A percentile compares a stretch with the other conserved stretches of the same genome.
These are phyloP conservation scores for Micromonas commoda DNA, from an alignment of 139 green algal species.

Conservation along the genomic window DNA sequence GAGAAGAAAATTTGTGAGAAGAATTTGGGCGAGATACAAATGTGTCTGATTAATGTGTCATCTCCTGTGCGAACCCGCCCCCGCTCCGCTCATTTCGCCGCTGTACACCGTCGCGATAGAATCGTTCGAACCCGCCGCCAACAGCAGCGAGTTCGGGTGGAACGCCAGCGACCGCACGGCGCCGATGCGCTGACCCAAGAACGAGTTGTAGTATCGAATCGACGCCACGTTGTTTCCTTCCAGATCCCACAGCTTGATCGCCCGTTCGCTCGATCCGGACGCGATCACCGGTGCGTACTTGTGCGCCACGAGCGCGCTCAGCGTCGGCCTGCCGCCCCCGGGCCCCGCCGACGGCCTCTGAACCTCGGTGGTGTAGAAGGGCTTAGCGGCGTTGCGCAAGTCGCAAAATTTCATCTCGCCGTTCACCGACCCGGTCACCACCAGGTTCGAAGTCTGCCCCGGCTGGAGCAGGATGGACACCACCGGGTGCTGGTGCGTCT, in stretches of 20 bases:
- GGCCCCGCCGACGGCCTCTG: background rate
- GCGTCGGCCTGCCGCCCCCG: constrained; percentile 5
- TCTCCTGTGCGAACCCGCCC: too few species aligned
- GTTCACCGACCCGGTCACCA: constrained; percentile 46
- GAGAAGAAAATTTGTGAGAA: background rate
- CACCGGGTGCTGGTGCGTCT: constrained; percentile 15
- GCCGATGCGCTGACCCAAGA: constrained; percentile 55
- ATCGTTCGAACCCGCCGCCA: constrained; percentile 59
- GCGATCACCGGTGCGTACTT: constrained; percentile 69
- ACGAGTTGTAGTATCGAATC: constrained; percentile 57
- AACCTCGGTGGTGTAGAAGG: constrained; percentile 55
- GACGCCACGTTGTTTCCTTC: constrained; percentile 31
- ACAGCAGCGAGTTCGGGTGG: constrained; percentile 69
- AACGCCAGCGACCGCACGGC: constrained; percentile 72
- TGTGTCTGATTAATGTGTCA: too few species aligned
- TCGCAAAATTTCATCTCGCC: constrained; percentile 76
- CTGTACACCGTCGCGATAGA: constrained; percentile 34
- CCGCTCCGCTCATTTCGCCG: too few species aligned
- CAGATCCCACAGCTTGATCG: constrained; percentile 67
- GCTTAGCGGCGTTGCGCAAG: constrained; percentile 47
- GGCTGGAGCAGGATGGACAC: constrained; percentile 58
- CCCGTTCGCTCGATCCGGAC: constrained; percentile 56
- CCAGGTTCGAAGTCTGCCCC: constrained; percentile 42
- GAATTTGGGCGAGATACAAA: too few species aligned
- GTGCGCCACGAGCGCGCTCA: constrained; percentile 71